Conservation (phyloP, 176 grass and related monocot species). For the Carex pumila region DNA sequence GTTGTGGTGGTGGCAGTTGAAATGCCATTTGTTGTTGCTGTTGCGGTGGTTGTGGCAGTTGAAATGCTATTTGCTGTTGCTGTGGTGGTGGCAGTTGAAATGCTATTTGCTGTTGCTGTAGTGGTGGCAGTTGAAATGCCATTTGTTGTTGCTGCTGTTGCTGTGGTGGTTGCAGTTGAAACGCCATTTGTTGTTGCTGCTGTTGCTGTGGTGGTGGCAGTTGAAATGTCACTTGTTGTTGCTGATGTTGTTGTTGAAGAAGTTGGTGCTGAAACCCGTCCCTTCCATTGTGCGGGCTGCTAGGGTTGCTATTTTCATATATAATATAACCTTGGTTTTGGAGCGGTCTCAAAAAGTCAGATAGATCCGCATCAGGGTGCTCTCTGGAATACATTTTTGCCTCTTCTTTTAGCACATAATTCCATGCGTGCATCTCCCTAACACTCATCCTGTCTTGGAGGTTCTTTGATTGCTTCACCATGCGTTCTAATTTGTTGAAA, state of each 20-base stretch:
- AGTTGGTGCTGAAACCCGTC: not conserved
- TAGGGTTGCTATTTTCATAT: not conserved
- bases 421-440: slow-evolving; percentile 37
- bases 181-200: too few species aligned
- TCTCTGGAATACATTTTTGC: not conserved
- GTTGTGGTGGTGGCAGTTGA: too few species aligned
- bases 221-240: too few species aligned
- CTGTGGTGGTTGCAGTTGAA: too few species aligned
- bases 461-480: slow-evolving; percentile 54
- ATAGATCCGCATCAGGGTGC: not conserved
- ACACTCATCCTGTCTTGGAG: slow-evolving; percentile 68
- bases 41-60: too few species aligned
- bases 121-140: too few species aligned
- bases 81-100: too few species aligned
- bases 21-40: too few species aligned
- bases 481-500: slow-evolving; percentile 44
- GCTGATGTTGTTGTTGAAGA: not conserved
- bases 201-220: too few species aligned
- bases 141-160: not conserved
- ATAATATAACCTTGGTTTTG: not conserved
- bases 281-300: too few species aligned
- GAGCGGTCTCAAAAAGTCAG: not conserved
- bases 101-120: not conserved
- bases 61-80: not conserved
- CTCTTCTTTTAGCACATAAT: not conserved